These are phyloP conservation scores for Sclerotinia subarctica DNA, from an alignment of 2,329 filamentous ascomycete genomes.

Conservation along the genomic window DNA sequence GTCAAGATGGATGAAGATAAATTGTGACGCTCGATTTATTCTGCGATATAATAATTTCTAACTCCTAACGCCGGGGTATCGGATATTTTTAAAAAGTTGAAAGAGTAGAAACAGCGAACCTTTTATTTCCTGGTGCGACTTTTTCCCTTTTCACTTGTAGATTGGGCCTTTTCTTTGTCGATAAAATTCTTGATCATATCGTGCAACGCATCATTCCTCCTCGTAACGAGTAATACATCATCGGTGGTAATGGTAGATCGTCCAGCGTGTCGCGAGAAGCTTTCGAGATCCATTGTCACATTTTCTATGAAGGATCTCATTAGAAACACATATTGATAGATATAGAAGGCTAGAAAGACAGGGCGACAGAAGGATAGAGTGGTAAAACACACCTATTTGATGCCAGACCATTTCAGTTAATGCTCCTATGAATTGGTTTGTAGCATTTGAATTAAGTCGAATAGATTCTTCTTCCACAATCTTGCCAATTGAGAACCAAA, in stretches of 20 bases:
- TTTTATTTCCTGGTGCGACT: slow-evolving; percentile 19
- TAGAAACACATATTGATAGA: not conserved
- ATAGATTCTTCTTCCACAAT: slow-evolving; percentile 85
- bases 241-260: slow-evolving; percentile 76
- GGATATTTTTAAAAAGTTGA: not conserved
- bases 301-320: slow-evolving; percentile 43
- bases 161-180: slow-evolving; percentile 53
- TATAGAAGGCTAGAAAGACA: not conserved
- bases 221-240: slow-evolving; percentile 82
- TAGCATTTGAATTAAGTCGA: slow-evolving; percentile 74
- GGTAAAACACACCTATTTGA: slow-evolving; percentile 64
- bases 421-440: slow-evolving; percentile 83
- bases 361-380: not conserved
- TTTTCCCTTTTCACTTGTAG: slow-evolving; percentile 19
- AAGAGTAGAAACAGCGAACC: not conserved
- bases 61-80: slow-evolving; percentile 8
- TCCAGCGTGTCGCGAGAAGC: slow-evolving; percentile 73
- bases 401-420: slow-evolving; percentile 84
- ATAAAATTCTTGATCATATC: slow-evolving; percentile 68
- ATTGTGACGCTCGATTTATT: not conserved
- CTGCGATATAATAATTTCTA: not conserved
- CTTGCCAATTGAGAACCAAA: slow-evolving; percentile 81
- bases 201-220: slow-evolving; percentile 83
- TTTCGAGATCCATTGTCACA: slow-evolving; percentile 58
- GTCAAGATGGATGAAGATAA: not conserved